phyloP scores from a whole-genome alignment of 2,329 filamentous ascomycete genomes.

The Graphiopsis chlorocephala region DNA sequence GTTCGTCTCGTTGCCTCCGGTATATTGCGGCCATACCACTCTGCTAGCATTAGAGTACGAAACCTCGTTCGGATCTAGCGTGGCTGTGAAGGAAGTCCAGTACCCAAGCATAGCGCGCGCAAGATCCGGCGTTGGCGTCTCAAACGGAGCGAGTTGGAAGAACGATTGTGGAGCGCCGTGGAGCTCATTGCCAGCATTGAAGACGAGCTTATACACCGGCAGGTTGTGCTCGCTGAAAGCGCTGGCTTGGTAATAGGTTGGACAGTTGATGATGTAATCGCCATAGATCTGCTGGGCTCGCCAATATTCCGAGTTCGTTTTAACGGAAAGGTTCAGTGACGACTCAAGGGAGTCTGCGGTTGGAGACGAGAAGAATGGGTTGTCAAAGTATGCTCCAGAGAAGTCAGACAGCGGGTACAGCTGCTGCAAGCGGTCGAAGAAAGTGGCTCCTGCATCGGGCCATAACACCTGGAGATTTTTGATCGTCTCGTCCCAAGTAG shows the following conservation, averaged over 20 bases:
- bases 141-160: constrained; percentile 15
- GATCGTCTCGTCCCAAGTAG: constrained; percentile 28
- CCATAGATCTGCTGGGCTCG: neutral
- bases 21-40: neutral
- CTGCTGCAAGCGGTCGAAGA: constrained; percentile 41
- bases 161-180: constrained; percentile 32
- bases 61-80: constrained; percentile 33
- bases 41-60: neutral
- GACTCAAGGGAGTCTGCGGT: constrained; percentile 33
- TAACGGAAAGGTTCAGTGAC: constrained; percentile 41
- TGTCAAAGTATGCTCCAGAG: neutral
- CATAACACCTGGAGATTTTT: constrained; percentile 33
- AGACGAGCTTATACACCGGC: constrained; percentile 35
- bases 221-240: constrained; percentile 30
- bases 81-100: constrained; percentile 33
- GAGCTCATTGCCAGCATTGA: constrained; percentile 34
- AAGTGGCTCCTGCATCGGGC: constrained; percentile 34
- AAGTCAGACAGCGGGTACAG: constrained; percentile 30
- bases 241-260: constrained; percentile 28
- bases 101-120: constrained; percentile 35
- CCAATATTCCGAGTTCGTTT: constrained; percentile 33
- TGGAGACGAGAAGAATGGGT: constrained; percentile 18
- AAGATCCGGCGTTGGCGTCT: constrained; percentile 29
- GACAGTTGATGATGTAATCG: constrained; percentile 34
- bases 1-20: neutral